phyloP scores from a whole-genome alignment of 2,329 filamentous ascomycete genomes.

The Colletotrichum nymphaeae region DNA sequence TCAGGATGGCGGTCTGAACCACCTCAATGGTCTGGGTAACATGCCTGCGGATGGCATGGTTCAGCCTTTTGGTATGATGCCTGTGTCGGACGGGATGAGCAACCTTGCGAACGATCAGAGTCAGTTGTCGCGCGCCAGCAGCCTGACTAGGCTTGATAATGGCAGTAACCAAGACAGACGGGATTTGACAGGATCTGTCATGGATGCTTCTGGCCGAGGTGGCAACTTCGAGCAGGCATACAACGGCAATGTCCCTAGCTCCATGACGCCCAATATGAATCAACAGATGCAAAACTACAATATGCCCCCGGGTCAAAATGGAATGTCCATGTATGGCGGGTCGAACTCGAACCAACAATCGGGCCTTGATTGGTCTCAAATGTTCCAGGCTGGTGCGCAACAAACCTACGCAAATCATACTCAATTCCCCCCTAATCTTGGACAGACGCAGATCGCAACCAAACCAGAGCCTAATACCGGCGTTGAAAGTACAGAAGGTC shows the following conservation, averaged over 20 bases:
- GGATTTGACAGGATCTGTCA: constrained; percentile 65
- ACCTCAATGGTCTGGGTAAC: constrained; percentile 71
- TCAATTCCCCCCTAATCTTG: constrained; percentile 73
- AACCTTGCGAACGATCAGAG: constrained; percentile 70
- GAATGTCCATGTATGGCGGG: constrained; percentile 72
- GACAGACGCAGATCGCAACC: constrained; percentile 76
- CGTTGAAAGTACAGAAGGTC: constrained; percentile 59
- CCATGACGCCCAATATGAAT: constrained; percentile 72
- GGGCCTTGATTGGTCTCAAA: constrained; percentile 80
- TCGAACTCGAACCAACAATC: constrained; percentile 71
- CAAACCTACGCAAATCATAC: constrained; percentile 67
- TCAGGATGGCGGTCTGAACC: constrained; percentile 65
- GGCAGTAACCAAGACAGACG: constrained; percentile 67
- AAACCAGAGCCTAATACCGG: constrained; percentile 73
- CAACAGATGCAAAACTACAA: constrained; percentile 73
- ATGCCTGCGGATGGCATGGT: constrained; percentile 68
- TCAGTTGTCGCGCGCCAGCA: constrained; percentile 71
- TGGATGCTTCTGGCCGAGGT: constrained; percentile 57
- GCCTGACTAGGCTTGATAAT: constrained; percentile 69
- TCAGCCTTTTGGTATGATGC: constrained; percentile 66
- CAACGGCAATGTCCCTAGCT: constrained; percentile 66
- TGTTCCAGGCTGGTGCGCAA: constrained; percentile 81
- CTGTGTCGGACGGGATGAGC: constrained; percentile 68
- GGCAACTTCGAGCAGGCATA: constrained; percentile 64
- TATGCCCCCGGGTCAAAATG: constrained; percentile 72